Evolutionary conservation across 2,329 filamentous ascomycete species (phyloP), one percentile per base, ranked within the genome.

Genomic region (Colletotrichum sp.): DNA sequence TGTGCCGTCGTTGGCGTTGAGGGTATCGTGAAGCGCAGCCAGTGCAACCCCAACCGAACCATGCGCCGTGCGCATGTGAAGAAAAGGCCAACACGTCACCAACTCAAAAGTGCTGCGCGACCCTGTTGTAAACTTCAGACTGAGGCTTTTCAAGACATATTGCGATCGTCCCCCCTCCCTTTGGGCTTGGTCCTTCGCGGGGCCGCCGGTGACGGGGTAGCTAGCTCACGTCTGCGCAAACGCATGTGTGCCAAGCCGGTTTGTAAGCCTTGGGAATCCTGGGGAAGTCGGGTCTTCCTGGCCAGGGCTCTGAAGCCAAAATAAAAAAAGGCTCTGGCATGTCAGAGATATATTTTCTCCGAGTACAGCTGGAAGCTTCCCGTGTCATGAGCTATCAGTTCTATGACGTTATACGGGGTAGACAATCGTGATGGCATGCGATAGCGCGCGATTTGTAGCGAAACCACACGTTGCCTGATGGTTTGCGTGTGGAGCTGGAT

Each of bases 1-100:
- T 69, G 52, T 24, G 62, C 24, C 64, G 12, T 60, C 67, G 67
- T 69, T 63, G 36, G 26, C 44, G 44, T 8, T 55, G 68, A 71
- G 34, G 68, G 15, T 48, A 71, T 70, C 57, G 55, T 52, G 59
- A 63, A 70, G 68, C 52, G 16, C 28, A n/a, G 36, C 66, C 34
- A 59, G 28, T 60, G 66, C 36, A 65, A 64, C 39, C 60, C 60
- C 63, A 48, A 24, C 44, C 64, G 64, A 75, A 65, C 44, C 64
- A 73, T 26, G 22, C 39, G 71, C 70, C 70, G 32, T 73, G 64
- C 73, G 57, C 70, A 75, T 68, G 73, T 73, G 73, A 75, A 75
- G 6, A 22, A 63, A 60, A 30, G 22, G 32, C 60, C 68, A 73
- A 34, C 18, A 73, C 70, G 73, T 75, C 73, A 68, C 64, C 64